phyloP scores from a whole-genome alignment of 805 yeast species.

The Schizosaccharomyces pombe region ASM294v3 CU329670.1:4581001-4581500 shows the following conservation, averaged over 20 bases:
- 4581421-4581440: conserved; percentile 74
- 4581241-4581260: conserved; percentile 38
- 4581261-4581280: conserved; percentile 92
- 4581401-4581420: conserved; percentile 17
- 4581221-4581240: conserved; percentile 13
- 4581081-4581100: conserved; percentile 46
- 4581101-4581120: conserved; percentile 41
- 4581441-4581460: conserved; percentile 70
- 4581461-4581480: conserved; percentile 43
- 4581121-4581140: conserved; percentile 49
- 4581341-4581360: conserved; percentile 48
- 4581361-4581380: conserved; percentile 12
- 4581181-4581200: conserved; percentile 81
- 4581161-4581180: conserved; percentile 85
- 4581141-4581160: conserved; percentile 74
- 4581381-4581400: neutral
- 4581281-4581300: conserved; percentile 82
- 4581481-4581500: conserved; percentile 63
- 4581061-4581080: conserved; percentile 72
- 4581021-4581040: conserved; percentile 3
- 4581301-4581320: conserved; percentile 59
- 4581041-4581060: conserved; percentile 79
- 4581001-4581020: neutral
- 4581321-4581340: conserved; percentile 61
- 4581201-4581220: conserved; percentile 45